Percentiles rank a stretch among this genome's conserved stretches.
phyloP scores from a whole-genome alignment of 768 basidiomycete genomes.

The Dentipellis sp. region DNA sequence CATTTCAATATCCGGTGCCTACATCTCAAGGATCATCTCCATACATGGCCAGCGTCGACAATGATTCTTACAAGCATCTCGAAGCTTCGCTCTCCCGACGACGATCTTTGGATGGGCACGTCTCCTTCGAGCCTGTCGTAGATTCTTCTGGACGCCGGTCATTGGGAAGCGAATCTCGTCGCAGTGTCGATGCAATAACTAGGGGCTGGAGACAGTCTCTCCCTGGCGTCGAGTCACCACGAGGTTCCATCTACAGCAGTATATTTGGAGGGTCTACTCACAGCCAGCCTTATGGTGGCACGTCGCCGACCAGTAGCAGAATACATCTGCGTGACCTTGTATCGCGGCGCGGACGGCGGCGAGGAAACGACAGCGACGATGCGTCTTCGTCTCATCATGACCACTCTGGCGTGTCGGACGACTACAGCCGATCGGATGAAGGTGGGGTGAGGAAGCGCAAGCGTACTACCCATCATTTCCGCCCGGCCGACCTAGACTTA shows the following conservation, averaged over 20 bases:
- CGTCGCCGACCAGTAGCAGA: conserved; percentile 37
- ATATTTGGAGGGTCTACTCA: conserved; percentile 26
- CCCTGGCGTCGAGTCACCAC: conserved; percentile 17
- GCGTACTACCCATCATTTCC: conserved; percentile 7
- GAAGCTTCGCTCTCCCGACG: conserved; percentile 13
- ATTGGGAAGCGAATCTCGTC: conserved; percentile 33
- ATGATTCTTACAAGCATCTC: conserved; percentile 2
- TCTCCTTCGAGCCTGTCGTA: conserved; percentile 51
- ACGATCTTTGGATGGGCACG: conserved; percentile 35
- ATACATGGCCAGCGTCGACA: conserved; percentile 13
- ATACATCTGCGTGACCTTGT: conserved; percentile 28
- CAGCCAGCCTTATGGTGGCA: conserved; percentile 15
- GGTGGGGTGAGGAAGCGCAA: conserved; percentile 2
- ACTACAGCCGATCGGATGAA: conserved; percentile 5
- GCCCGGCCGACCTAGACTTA: conserved; percentile 8
- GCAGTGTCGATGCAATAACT: conserved; percentile 29
- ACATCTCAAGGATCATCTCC: conserved; percentile 3
- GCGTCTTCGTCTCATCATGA: conserved; percentile 30
- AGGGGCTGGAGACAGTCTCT: conserved; percentile 13
- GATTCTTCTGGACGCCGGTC: conserved; percentile 38
- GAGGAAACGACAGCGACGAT: conserved; percentile 35
- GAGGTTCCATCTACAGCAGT: conserved; percentile 27
- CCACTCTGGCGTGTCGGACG: conserved; percentile 11
- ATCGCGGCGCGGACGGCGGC: conserved; percentile 21
- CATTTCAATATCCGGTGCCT: not conserved